Percentiles rank a stretch among this genome's conserved stretches.
These are phyloP conservation scores for Phialemonium atrogriseum DNA, from an alignment of 2,329 filamentous ascomycete genomes.

Conservation along the genomic window DNA sequence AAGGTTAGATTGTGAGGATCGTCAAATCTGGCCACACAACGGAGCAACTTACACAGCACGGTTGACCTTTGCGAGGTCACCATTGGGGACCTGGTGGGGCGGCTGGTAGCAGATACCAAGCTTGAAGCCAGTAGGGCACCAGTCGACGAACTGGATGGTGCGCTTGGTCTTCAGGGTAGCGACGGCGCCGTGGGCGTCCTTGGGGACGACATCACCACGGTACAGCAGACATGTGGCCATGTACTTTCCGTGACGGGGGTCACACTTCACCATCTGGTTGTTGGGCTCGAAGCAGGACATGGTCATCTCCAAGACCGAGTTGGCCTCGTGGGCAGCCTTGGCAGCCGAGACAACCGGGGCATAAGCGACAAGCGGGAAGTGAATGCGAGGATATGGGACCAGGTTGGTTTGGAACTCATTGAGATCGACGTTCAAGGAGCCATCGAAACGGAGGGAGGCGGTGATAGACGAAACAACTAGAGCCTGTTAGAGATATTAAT, in stretches of 20 bases:
- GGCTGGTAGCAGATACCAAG: constrained; percentile 99
- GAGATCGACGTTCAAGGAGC: constrained; percentile 96
- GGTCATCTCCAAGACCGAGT: constrained; percentile 97
- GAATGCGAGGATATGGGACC: constrained; percentile 96
- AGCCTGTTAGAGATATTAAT: constrained; percentile 17
- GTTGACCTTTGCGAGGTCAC: constrained; percentile 95
- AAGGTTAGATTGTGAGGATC: not conserved
- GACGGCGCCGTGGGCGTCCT: constrained; percentile 87
- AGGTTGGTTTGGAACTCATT: constrained; percentile 99
- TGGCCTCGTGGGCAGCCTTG: constrained; percentile 95
- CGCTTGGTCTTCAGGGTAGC: constrained; percentile 98
- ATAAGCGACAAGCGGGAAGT: constrained; percentile 98
- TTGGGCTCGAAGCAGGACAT: constrained; percentile 99
- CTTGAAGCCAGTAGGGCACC: constrained; percentile 99
- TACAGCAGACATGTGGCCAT: constrained; percentile 98
- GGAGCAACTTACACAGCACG: constrained; percentile 76
- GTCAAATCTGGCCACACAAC: not conserved
- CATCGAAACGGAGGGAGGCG: constrained; percentile 95
- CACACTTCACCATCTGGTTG: constrained; percentile 99
- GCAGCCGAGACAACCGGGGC: constrained; percentile 88
- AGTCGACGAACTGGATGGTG: constrained; percentile 98
- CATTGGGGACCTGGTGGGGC: constrained; percentile 90
- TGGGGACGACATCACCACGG: constrained; percentile 95
- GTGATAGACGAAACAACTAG: constrained; percentile 96
- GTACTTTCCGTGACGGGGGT: constrained; percentile 98